These are phyloP conservation scores for Microsporum ferrugineum DNA, from an alignment of 2,329 filamentous ascomycete genomes.

Conservation along the genomic window DNA sequence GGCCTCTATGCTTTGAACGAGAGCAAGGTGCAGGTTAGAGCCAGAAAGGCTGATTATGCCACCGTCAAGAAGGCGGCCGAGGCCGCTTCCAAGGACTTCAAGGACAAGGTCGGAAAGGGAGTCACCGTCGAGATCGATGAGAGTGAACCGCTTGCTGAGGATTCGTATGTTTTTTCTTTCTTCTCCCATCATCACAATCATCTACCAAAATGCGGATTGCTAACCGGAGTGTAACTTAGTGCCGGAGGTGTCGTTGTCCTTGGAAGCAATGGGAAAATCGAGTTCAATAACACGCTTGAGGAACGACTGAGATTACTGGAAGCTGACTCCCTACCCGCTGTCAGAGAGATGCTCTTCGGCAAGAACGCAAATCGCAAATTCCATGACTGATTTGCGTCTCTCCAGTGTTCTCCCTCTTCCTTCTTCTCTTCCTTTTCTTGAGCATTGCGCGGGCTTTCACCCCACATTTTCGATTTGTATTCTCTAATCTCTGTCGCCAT, in stretches of 20 bases:
- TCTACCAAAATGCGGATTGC: not conserved
- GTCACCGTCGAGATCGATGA: slow-evolving; percentile 63
- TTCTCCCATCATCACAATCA: not conserved
- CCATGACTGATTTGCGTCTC: slow-evolving; percentile 56
- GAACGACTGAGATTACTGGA: slow-evolving; percentile 77
- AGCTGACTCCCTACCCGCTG: slow-evolving; percentile 68
- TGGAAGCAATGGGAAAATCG: slow-evolving; percentile 81
- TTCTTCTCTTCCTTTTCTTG: not conserved
- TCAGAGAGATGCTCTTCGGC: slow-evolving; percentile 80
- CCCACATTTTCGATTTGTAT: not conserved
- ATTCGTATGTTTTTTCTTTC: slow-evolving; percentile 55
- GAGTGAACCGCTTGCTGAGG: slow-evolving; percentile 65
- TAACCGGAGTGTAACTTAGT: slow-evolving; percentile 37
- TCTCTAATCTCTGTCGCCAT: not conserved
- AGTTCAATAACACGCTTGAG: slow-evolving; percentile 97
- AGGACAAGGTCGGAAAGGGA: slow-evolving; percentile 62
- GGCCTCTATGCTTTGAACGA: slow-evolving; percentile 82
- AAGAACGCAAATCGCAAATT: slow-evolving; percentile 94
- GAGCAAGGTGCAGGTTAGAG: slow-evolving; percentile 60
- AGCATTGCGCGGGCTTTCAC: not conserved
- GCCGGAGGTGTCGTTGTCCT: slow-evolving; percentile 72
- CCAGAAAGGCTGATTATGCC: slow-evolving; percentile 67
- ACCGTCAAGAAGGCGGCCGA: slow-evolving; percentile 66
- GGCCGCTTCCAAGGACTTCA: slow-evolving; percentile 69
- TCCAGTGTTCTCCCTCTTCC: not conserved